Evolutionary conservation across 2,329 filamentous ascomycete species (phyloP), one percentile per base, ranked within the genome.

Genomic region (Sarocladium oryzae): DNA sequence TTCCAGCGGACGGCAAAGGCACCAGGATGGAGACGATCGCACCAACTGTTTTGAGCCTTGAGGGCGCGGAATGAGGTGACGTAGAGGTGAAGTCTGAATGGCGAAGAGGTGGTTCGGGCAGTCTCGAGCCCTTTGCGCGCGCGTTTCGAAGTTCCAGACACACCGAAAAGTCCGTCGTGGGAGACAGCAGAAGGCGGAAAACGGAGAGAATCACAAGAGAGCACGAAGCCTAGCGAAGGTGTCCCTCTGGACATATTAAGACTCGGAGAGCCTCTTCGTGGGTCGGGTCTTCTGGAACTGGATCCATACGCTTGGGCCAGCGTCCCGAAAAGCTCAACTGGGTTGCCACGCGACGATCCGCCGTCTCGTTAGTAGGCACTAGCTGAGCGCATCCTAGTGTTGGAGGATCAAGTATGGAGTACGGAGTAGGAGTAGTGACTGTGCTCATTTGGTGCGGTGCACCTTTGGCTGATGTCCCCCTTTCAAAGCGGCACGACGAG

Each of bases 331-430:
- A 3, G 4, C 21, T 23, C 18, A n/a, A 21, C 43, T 48, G 16
- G 43, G 26, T 48, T 33, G 28, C 43, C 43, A 48, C 43, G 43
- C 43, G 43, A 48, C 24, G 26, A 48, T 48, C 43, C 43, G 43
- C 28, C 28, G 9, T 48, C 28, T 45, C n/a, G 21, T n/a, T n/a
- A 10, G 10, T 30, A 6, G 40, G 24, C 18, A 45, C n/a, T n/a
- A n/a, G n/a, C n/a, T n/a, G n/a, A n/a, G n/a, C n/a, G n/a, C n/a
- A n/a, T n/a, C n/a, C n/a, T n/a, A n/a, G n/a, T n/a, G n/a, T n/a
- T n/a, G n/a, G n/a, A n/a, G n/a, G n/a, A n/a, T n/a, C n/a, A n/a
- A n/a, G n/a, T n/a, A n/a, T n/a, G n/a, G n/a, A n/a, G n/a, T n/a
- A n/a, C n/a, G n/a, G n/a, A n/a, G n/a, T n/a, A n/a, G n/a, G n/a